phyloP scores from a whole-genome alignment of 2,329 filamentous ascomycete species.

The Mycosphaerella sp. region DNA sequence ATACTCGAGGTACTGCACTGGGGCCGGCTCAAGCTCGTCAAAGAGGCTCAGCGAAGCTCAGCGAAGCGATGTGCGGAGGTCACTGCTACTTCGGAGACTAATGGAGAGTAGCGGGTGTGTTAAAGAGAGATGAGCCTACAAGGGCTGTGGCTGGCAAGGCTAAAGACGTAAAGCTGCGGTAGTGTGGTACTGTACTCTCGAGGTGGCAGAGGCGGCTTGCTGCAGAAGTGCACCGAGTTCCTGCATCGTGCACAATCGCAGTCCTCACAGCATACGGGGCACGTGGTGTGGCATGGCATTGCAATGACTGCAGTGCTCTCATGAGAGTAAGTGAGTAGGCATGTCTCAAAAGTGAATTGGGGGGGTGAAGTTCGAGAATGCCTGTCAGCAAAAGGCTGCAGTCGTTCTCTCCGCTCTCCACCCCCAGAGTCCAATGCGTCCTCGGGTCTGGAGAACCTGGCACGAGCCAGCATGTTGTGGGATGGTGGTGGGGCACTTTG shows the following conservation, averaged over 20 bases:
- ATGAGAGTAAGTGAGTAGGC: too few relatives aligned
- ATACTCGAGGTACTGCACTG: not conserved
- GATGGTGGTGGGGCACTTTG: not conserved
- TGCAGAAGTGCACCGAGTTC: constrained; percentile 2
- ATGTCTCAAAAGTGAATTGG: too few relatives aligned
- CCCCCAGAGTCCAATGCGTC: not conserved
- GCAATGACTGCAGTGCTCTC: too few relatives aligned
- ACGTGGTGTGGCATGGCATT: too few relatives aligned
- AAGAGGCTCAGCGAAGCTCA: too few relatives aligned
- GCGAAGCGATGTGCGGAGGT: too few relatives aligned
- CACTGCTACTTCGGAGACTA: too few relatives aligned
- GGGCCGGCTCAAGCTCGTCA: too few relatives aligned
- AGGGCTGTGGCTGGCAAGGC: constrained; percentile 1
- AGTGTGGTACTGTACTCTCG: too few relatives aligned
- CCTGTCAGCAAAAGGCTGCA: too few relatives aligned
- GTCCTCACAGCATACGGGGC: too few relatives aligned
- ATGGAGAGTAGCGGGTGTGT: not conserved
- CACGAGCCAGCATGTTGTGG: not conserved
- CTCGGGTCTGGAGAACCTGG: not conserved
- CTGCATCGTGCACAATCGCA: not conserved
- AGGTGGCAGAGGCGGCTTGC: not conserved
- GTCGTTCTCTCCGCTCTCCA: not conserved
- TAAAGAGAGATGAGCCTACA: not conserved
- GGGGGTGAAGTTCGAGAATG: not conserved
- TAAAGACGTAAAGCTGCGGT: not conserved